Base-by-base conservation (phyloP, 805 yeast genomes). In the Scheffersomyces coipomensis region DNA sequence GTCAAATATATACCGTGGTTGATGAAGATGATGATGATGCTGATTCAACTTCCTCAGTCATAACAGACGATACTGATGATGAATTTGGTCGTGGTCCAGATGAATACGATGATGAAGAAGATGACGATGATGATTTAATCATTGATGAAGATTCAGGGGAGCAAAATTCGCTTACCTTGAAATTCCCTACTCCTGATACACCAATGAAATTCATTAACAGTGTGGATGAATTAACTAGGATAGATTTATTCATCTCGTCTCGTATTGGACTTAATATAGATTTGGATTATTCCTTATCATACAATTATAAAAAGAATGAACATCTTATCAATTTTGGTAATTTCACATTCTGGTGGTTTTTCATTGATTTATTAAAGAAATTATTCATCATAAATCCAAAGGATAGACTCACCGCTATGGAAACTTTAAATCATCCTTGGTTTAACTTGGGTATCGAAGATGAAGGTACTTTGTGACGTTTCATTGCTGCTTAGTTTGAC, bases 341-440 rank as follows among this genome's bases (percentile, higher is more conserved):
- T 40, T 84, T 84, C 56, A 73, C 78, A 33, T 88, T 88, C 60
- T 90, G 97, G 97, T 85, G 78, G 69, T 76, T 76, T 62, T 89
- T 89, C 58, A 64, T 70, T 33, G 75, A 70, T 42, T 53, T 70
- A 35, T 51, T 69, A 19, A 52, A 55, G 23, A 65, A 67, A 42
- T 51, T 70, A 38, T 64, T 70, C 40, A 60, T 67, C 24, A 60
- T 70, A 5, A 58, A 66, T 37, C 75, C 75, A 2, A 46, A 53
- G 15, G 61, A 65, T 24, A 48, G 75, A 36, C 51, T 70, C 35
- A 59, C 64, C 2, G 75, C 75, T 7, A 50, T 50, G 27, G 74
- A 68, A 29, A 74, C 75, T 4, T 52, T 70, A 51, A 60, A 63
- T 22, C 75, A 70, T 48, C 75, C 75, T n/a, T 70, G 75, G 75